Percentiles rank a stretch among this genome's conserved stretches.
phyloP scores from a whole-genome alignment of 805 yeast genomes.

The Soucietia sequanensis region DNA sequence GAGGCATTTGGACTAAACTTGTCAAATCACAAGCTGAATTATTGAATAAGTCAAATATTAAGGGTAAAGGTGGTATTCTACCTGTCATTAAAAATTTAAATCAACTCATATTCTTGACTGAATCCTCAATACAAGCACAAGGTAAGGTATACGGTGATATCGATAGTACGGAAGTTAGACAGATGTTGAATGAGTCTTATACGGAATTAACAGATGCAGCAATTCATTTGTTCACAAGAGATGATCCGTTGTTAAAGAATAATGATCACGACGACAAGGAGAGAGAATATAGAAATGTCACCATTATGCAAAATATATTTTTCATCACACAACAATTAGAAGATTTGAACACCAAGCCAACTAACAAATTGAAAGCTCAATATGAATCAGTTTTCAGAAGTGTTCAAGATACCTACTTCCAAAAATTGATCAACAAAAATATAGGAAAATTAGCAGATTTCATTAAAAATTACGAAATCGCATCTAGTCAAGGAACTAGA shows the following conservation, averaged over 20 bases:
- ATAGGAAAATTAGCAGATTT: constrained; percentile 70
- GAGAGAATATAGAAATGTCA: constrained; percentile 38
- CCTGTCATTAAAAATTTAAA: constrained; percentile 33
- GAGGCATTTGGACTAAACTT: constrained; percentile 57
- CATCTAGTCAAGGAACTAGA: constrained; percentile 46
- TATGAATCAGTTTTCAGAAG: constrained; percentile 27
- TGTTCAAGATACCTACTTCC: constrained; percentile 32
- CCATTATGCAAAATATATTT: constrained; percentile 39
- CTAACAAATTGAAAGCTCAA: constrained; percentile 19
- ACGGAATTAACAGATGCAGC: constrained; percentile 31
- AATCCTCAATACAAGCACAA: constrained; percentile 28
- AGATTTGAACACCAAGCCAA: constrained; percentile 21
- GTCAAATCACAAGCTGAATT: constrained; percentile 51
- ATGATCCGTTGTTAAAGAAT: constrained; percentile 44
- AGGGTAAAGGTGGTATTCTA: constrained; percentile 36
- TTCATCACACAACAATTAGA: constrained; percentile 31
- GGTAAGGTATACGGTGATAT: constrained; percentile 14
- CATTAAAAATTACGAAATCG: constrained; percentile 59
- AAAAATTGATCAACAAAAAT: constrained; percentile 38
- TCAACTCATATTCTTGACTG: constrained; percentile 31
- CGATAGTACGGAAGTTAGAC: constrained; percentile 16
- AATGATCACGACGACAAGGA: constrained; percentile 45
- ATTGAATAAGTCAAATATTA: constrained; percentile 32
- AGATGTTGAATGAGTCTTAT: constrained; percentile 30
- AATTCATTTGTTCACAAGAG: constrained; percentile 34